Conservation (phyloP, 192 early-diverging fungal genomes). For the Backusella mclennaniae region DNA sequence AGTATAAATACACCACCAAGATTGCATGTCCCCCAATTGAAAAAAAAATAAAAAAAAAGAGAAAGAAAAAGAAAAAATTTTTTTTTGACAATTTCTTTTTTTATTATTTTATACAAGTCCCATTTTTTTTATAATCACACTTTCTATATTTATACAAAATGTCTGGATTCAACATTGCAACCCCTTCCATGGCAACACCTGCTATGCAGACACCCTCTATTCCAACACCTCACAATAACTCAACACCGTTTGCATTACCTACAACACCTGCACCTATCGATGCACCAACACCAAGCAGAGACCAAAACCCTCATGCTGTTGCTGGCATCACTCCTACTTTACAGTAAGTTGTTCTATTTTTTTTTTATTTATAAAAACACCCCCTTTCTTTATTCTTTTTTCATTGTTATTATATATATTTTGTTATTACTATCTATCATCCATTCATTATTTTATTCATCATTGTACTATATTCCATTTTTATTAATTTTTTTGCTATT, state of each 20-base stretch:
- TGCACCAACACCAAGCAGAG: slow-evolving; percentile 42
- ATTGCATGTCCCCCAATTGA: slow-evolving; percentile 11
- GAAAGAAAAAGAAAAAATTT: slow-evolving; percentile 9
- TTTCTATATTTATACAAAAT: slow-evolving; percentile 20
- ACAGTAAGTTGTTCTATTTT: slow-evolving; percentile 52
- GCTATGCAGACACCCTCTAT: slow-evolving; percentile 29
- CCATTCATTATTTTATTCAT: background rate
- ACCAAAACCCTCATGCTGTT: slow-evolving; percentile 43
- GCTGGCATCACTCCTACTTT: slow-evolving; percentile 60
- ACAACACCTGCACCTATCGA: slow-evolving; percentile 42
- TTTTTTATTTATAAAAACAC: background rate
- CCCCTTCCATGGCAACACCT: slow-evolving; percentile 34
- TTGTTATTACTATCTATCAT: background rate
- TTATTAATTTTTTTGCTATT: slow-evolving; percentile 5
- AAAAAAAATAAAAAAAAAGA: slow-evolving; percentile 1
- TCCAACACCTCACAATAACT: slow-evolving; percentile 24
- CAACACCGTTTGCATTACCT: slow-evolving; percentile 37
- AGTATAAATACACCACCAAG: slow-evolving; percentile 25
- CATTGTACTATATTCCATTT: background rate
- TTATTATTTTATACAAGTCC: background rate
- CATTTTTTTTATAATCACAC: slow-evolving; percentile 8
- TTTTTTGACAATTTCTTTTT: slow-evolving; percentile 1
- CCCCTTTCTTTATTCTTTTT: background rate
- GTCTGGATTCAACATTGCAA: slow-evolving; percentile 43
- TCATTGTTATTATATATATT: background rate